Percentiles rank a stretch among this genome's conserved stretches.
These are phyloP conservation scores for Microbotryum violaceum DNA, from an alignment of 1,284 basidiomycete species.

Conservation along the genomic window DNA sequence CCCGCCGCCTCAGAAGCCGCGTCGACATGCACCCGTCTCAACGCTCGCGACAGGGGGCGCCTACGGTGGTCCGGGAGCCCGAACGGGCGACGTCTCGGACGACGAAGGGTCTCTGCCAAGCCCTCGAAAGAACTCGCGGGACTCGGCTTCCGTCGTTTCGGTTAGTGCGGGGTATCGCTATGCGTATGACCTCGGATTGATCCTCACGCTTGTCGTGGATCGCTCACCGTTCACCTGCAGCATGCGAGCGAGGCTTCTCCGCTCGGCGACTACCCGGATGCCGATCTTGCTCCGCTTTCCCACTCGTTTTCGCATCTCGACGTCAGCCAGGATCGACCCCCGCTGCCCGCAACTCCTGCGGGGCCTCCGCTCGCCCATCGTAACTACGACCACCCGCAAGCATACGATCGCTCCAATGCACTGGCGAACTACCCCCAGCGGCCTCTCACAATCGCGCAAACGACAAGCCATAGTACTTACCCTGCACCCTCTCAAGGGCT, in stretches of 20 bases:
- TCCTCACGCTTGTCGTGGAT: background rate
- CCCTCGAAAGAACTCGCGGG: too few species aligned
- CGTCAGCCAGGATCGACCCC: constrained; percentile 1
- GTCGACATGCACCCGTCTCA: background rate
- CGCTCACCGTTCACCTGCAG: background rate
- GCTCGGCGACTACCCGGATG: constrained; percentile 22
- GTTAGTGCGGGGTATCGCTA: background rate
- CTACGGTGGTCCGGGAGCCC: constrained; percentile 23
- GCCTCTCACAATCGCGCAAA: background rate
- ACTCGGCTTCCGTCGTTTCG: background rate
- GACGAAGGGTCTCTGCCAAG: background rate
- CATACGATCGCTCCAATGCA: background rate
- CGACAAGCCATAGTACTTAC: background rate
- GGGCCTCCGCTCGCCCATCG: constrained; percentile 2
- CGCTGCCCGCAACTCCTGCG: constrained; percentile 11
- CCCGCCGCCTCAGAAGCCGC: background rate
- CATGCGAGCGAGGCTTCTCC: background rate
- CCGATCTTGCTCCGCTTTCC: constrained; percentile 24
- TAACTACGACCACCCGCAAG: background rate
- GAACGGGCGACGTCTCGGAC: constrained; percentile 4
- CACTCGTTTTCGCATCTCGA: constrained; percentile 21
- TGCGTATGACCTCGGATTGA: background rate
- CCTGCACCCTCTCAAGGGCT: background rate
- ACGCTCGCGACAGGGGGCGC: background rate
- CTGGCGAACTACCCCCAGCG: background rate